Percentiles rank a stretch among this genome's conserved stretches.
These are phyloP conservation scores for Ophiostoma sp. DNA, from an alignment of 2,329 filamentous ascomycete genomes.

Conservation along the genomic window DNA sequence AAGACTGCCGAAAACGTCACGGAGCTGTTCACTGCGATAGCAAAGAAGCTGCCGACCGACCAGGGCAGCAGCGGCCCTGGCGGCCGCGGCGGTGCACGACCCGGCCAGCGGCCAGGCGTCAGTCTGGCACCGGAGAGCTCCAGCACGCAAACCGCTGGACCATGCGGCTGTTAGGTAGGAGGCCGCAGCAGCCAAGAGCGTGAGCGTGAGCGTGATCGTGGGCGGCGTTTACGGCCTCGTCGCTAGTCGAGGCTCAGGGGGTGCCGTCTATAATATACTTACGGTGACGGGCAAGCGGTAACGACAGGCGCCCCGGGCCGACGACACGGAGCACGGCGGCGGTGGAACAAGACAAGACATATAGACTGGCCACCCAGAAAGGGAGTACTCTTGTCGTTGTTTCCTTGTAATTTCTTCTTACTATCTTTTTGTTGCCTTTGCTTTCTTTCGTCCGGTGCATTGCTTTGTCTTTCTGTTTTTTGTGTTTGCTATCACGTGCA, in stretches of 20 bases:
- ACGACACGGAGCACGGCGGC: neutral
- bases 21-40: conserved; percentile 94
- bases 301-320: conserved; percentile 9
- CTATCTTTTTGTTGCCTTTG: neutral
- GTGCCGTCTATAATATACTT: conserved; percentile 10
- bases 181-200: neutral
- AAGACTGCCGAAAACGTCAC: conserved; percentile 96
- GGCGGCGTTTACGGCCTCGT: neutral
- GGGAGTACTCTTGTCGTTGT: conserved; percentile 16
- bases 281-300: neutral
- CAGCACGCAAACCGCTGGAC: conserved; percentile 52
- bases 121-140: conserved; percentile 52
- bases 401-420: neutral
- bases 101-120: conserved; percentile 55
- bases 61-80: conserved; percentile 73
- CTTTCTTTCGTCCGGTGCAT: neutral
- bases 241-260: neutral
- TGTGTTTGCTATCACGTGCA: neutral
- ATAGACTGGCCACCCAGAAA: conserved; percentile 23
- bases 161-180: conserved; percentile 44
- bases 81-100: conserved; percentile 56
- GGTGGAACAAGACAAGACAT: neutral
- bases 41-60: conserved; percentile 94
- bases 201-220: neutral
- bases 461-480: neutral